Base-by-base conservation (phyloP, 2,329 filamentous ascomycete species). In the Hypoxylon rubiginosum region DNA sequence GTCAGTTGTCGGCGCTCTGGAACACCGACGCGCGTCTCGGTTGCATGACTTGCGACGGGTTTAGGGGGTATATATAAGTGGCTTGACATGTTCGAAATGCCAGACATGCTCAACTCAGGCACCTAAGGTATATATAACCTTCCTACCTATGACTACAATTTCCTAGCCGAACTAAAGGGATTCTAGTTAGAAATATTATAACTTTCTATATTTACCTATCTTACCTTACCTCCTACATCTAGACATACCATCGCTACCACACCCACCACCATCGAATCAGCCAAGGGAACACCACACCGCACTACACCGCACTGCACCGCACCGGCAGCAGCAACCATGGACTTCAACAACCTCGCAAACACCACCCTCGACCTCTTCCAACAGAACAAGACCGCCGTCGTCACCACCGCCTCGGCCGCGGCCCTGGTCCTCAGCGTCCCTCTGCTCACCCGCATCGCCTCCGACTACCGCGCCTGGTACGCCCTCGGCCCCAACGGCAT, bases 401-500 rank as follows among this genome's bases (percentile, higher is more conserved):
- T n/a, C n/a, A n/a, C n/a, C n/a, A n/a, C 55, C 13, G 21, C 58
- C 17, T 21, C 55, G 19, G 49, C 52, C 9, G 43, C 53, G 28
- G 30, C 55, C 41, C 9, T 65, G 4, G 58, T 48, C 11, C 24
- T 26, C 41, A 41, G 48, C 11, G 26, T 75, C 45, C 63, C 68
- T 9, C 58, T 73, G 1, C 45, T 76, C 34, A 61, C 68, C 10
- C 66, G 69, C 45, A 65, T 72, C 26, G 32, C 70, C 28, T 57
- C 68, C 55, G 75, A 74, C 67, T 83, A 83, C 71, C 76, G 72
- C 9, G 76, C 72, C 56, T 83, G 73, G 68, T 74, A 82, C 15
- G 77, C 77, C 0, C 76, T 83, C 26, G 82, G 82, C 1, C 76
- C 76, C 0, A 81, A 82, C 53, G 81, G 81, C 11, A 60, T 82